Percentiles rank a stretch among this genome's conserved stretches.
Evolutionary conservation across 352 stramenopile genomes (phyloP).

Genomic region (Pythium angustatum): DNA sequence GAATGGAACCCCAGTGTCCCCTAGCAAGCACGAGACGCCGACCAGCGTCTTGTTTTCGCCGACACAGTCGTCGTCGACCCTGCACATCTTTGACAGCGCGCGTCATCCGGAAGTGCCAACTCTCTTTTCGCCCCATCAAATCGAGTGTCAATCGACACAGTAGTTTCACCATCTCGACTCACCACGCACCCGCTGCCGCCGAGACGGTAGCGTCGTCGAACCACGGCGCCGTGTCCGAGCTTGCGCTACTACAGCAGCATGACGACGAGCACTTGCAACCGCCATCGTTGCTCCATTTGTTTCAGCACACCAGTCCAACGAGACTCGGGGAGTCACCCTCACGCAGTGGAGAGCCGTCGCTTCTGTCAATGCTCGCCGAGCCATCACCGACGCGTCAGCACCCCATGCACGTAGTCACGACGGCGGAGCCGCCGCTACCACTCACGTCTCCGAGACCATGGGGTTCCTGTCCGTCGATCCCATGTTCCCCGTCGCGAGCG

Average conservation of each 20-base stretch:
- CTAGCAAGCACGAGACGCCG: not conserved
- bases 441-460: constrained; percentile 37
- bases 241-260: constrained; percentile 21
- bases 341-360: constrained; percentile 18
- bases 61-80: not conserved
- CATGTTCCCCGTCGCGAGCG: constrained; percentile 45
- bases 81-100: constrained; percentile 3
- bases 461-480: constrained; percentile 56
- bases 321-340: constrained; percentile 1
- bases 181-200: not conserved
- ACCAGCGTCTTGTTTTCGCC: not conserved
- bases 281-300: not conserved
- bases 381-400: constrained; percentile 6
- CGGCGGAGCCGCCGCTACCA: not conserved
- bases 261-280: not conserved
- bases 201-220: constrained; percentile 1
- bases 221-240: constrained; percentile 4
- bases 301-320: constrained; percentile 4
- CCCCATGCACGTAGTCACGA: no score
- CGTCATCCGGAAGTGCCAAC: not conserved
- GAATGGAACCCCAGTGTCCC: constrained; percentile 8
- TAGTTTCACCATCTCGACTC: constrained; percentile 17
- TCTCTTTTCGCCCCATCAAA: constrained; percentile 14
- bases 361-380: constrained; percentile 28
- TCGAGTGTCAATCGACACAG: constrained; percentile 3